Conservation (phyloP, 768 basidiomycete species). For the Lactifluus pinguis region DNA sequence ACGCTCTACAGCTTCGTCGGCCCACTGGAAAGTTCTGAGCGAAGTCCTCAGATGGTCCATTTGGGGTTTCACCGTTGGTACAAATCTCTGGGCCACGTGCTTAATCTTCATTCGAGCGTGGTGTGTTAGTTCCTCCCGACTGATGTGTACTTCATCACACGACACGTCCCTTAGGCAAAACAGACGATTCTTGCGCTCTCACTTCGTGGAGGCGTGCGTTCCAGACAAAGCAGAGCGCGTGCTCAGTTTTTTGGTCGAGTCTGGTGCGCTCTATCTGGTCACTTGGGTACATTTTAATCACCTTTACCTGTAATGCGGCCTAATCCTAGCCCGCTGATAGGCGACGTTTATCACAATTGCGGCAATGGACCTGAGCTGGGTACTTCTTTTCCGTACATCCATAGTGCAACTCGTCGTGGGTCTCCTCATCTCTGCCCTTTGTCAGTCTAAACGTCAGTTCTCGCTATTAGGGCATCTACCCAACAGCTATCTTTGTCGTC, state of each 20-base stretch:
- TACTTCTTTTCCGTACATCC: not conserved
- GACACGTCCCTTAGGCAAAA: not conserved
- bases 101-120: conserved; percentile 7
- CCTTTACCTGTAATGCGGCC: not conserved
- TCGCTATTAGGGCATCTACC: conserved; percentile 4
- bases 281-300: not conserved
- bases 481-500: conserved; percentile 2
- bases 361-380: not conserved
- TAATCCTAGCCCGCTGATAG: not conserved
- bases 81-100: conserved; percentile 12
- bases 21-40: not conserved
- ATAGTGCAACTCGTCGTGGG: conserved; percentile 9
- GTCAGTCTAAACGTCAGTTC: not conserved
- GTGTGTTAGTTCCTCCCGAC: not conserved
- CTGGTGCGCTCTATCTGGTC: conserved; percentile 3
- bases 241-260: conserved; percentile 5
- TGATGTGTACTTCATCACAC: not conserved
- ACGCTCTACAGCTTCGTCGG: not conserved
- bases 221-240: not conserved
- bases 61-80: not conserved
- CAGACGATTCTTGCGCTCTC: not conserved
- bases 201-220: not conserved
- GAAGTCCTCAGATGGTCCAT: not conserved
- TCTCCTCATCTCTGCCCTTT: not conserved
- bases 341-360: not conserved